Conservation (phyloP, 2,329 filamentous ascomycete species). For the Ophiostoma novo-ulmi region DNA sequence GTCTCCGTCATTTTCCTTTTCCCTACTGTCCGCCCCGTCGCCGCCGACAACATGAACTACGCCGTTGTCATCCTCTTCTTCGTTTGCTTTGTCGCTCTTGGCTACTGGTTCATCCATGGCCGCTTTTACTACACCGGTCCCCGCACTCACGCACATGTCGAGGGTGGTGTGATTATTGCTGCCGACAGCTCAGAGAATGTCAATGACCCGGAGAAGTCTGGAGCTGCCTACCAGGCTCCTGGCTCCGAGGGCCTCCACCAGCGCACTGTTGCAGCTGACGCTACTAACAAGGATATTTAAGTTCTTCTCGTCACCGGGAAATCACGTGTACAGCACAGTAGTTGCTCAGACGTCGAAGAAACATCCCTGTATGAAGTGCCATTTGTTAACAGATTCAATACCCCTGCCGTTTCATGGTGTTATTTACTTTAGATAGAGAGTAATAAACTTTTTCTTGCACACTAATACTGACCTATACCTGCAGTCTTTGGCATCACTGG, state of each 20-base stretch:
- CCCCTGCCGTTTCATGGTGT: constrained; percentile 17
- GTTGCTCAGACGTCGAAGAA: constrained; percentile 13
- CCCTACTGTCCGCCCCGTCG: constrained; percentile 45
- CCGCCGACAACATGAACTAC: constrained; percentile 50
- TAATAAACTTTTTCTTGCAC: neutral
- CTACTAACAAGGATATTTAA: neutral
- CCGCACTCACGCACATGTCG: constrained; percentile 32
- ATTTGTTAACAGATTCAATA: constrained; percentile 23
- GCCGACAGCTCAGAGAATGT: constrained; percentile 22
- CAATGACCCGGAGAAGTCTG: constrained; percentile 23
- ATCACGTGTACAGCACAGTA: neutral
- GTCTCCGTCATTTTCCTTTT: constrained; percentile 51
- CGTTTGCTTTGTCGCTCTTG: constrained; percentile 40
- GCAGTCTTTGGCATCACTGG: neutral
- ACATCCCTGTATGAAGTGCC: constrained; percentile 17
- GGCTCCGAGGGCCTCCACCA: constrained; percentile 24
- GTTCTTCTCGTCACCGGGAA: neutral
- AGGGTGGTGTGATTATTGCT: constrained; percentile 29
- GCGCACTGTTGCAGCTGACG: constrained; percentile 17
- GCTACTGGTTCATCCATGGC: constrained; percentile 45
- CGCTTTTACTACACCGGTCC: constrained; percentile 47
- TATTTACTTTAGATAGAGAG: constrained; percentile 11
- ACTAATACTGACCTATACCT: neutral
- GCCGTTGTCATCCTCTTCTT: constrained; percentile 46
- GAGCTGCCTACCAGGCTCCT: neutral